Percentiles rank a stretch among this genome's conserved stretches.
These are phyloP conservation scores for Cryptosporidium parvum DNA, from an alignment of 169 alveolate species.

Conservation along the genomic window DNA sequence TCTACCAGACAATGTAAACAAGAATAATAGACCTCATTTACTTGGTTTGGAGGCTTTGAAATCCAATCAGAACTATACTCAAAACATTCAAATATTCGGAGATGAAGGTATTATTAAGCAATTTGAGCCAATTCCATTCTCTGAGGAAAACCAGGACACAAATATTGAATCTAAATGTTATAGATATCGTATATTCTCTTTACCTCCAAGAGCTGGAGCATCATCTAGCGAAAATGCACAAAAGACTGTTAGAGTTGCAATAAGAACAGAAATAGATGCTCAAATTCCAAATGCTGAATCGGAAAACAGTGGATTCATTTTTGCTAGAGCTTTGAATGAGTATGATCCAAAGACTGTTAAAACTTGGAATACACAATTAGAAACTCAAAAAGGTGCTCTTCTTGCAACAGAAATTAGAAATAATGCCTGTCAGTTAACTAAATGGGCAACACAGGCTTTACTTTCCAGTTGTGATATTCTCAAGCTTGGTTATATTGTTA, in stretches of 20 bases:
- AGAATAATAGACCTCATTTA: constrained; percentile 89
- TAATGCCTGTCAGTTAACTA: constrained; percentile 88
- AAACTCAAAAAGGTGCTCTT: constrained; percentile 89
- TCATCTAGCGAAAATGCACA: constrained; percentile 72
- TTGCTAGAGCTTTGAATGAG: constrained; percentile 88
- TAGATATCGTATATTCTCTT: constrained; percentile 87
- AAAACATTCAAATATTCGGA: constrained; percentile 81
- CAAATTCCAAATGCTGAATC: constrained; percentile 78
- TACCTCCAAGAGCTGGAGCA: constrained; percentile 85
- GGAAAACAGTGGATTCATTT: constrained; percentile 82
- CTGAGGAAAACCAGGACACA: constrained; percentile 52
- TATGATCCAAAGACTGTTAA: constrained; percentile 85
- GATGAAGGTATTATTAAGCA: constrained; percentile 36
- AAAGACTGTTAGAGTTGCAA: constrained; percentile 70
- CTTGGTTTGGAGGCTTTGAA: constrained; percentile 91
- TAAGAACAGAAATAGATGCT: constrained; percentile 80
- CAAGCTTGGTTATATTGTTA: constrained; percentile 87
- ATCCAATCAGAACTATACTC: constrained; percentile 88
- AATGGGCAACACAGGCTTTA: constrained; percentile 89
- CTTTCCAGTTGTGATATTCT: constrained; percentile 90
- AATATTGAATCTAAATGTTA: constrained; percentile 86
- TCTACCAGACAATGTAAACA: constrained; percentile 88
- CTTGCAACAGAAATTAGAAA: constrained; percentile 89
- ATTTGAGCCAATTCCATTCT: constrained; percentile 58
- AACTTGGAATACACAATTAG: constrained; percentile 89